A percentile compares a stretch with the other conserved stretches of the same genome.
Evolutionary conservation across 306 rosid genomes (phyloP).

Genomic region (Pterocarpus macrocarpus): DNA sequence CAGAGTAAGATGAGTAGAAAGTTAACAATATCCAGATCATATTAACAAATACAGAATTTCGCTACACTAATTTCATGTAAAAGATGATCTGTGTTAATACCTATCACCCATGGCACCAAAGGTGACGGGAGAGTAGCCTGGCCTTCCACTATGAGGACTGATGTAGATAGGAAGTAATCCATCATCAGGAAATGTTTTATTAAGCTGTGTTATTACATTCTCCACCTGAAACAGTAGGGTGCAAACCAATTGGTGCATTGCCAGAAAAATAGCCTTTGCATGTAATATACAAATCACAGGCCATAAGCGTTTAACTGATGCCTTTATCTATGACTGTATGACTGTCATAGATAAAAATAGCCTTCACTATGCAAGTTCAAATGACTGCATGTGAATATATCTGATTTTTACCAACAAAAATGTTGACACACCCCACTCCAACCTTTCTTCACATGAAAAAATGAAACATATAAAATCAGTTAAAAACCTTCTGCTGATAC

Average conservation of each 20-base stretch:
- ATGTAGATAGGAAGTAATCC: slow-evolving; percentile 96
- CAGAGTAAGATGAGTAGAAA: slow-evolving; percentile 30
- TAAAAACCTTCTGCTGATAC: slow-evolving; percentile 88
- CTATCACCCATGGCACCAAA: slow-evolving; percentile 99
- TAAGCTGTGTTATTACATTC: slow-evolving; percentile 73
- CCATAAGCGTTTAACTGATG: slow-evolving; percentile 18
- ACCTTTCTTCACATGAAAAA: neutral
- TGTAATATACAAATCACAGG: slow-evolving; percentile 27
- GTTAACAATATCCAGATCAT: slow-evolving; percentile 28
- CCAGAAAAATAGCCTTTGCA: slow-evolving; percentile 37
- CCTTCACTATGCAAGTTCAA: neutral
- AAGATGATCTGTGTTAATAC: slow-evolving; percentile 54
- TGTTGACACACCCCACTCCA: neutral
- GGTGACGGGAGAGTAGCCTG: slow-evolving; percentile 74
- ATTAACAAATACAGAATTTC: slow-evolving; percentile 30
- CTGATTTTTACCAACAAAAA: slow-evolving; percentile 21
- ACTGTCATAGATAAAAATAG: too few species aligned
- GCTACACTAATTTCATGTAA: slow-evolving; percentile 23
- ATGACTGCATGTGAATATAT: neutral
- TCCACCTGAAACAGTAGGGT: slow-evolving; percentile 76
- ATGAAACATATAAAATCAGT: slow-evolving; percentile 7
- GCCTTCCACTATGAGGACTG: slow-evolving; percentile 72
- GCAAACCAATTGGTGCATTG: slow-evolving; percentile 49
- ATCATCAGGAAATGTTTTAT: slow-evolving; percentile 87
- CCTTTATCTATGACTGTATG: slow-evolving; percentile 11